phyloP scores from a whole-genome alignment of 1,284 basidiomycete genomes.

The Apiotrichum gamsii region DNA sequence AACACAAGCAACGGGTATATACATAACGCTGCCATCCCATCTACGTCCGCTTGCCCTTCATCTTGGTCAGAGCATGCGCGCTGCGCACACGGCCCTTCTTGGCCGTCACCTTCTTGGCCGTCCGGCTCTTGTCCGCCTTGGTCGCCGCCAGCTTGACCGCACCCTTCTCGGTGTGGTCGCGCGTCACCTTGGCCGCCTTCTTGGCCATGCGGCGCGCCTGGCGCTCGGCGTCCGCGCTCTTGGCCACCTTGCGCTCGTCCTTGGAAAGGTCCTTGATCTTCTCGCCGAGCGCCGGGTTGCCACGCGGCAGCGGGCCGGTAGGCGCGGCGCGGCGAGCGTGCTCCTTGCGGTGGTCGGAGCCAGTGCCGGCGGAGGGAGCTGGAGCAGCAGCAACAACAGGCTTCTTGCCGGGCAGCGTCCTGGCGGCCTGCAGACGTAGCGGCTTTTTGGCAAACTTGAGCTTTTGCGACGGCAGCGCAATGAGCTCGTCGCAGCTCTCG shows the following conservation, averaged over 20 bases:
- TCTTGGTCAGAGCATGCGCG: slow-evolving; percentile 40
- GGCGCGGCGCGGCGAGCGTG: background rate
- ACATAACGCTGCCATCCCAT: too few species aligned
- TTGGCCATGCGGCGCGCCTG: slow-evolving; percentile 77
- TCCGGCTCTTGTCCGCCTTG: slow-evolving; percentile 26
- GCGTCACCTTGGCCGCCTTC: slow-evolving; percentile 57
- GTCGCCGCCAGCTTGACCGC: slow-evolving; percentile 33
- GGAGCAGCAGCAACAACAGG: slow-evolving; percentile 18
- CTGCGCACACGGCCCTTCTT: slow-evolving; percentile 45
- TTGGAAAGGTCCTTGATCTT: slow-evolving; percentile 71
- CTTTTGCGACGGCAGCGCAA: slow-evolving; percentile 65
- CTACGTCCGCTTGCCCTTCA: slow-evolving; percentile 45
- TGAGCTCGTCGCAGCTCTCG: slow-evolving; percentile 79
- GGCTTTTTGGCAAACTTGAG: slow-evolving; percentile 86
- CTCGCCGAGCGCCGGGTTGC: slow-evolving; percentile 70
- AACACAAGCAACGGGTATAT: too few species aligned
- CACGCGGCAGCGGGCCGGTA: slow-evolving; percentile 54
- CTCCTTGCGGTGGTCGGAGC: background rate
- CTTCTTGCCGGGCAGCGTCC: slow-evolving; percentile 49
- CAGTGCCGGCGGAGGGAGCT: slow-evolving; percentile 12
- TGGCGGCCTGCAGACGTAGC: slow-evolving; percentile 78
- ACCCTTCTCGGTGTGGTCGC: slow-evolving; percentile 56
- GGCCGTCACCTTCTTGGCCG: slow-evolving; percentile 34
- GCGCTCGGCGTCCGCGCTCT: slow-evolving; percentile 68
- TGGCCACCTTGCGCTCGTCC: slow-evolving; percentile 73